Evolutionary conservation across 768 basidiomycete genomes (phyloP).

Genomic region (Imleria badia): DNA sequence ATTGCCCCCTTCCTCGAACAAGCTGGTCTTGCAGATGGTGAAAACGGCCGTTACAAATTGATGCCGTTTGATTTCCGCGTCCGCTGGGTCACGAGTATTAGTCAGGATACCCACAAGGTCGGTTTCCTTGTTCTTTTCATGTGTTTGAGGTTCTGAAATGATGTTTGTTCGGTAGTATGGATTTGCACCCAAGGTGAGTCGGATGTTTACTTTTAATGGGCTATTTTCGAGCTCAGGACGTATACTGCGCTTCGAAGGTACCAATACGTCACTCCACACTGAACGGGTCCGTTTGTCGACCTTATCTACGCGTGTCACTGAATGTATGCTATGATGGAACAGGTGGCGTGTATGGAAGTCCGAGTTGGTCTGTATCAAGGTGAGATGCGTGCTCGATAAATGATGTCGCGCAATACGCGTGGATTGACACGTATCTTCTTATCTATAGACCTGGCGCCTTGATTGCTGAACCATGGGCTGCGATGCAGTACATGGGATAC

Average conservation of each 20-base stretch:
- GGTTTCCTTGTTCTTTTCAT: neutral
- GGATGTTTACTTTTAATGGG: too few species aligned
- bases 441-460: conserved; percentile 80
- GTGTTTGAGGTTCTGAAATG: neutral
- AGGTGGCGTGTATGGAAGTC: conserved; percentile 91
- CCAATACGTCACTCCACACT: conserved; percentile 80
- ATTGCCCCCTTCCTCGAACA: conserved; percentile 90
- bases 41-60: conserved; percentile 52
- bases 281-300: conserved; percentile 55
- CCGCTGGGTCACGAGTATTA: conserved; percentile 89
- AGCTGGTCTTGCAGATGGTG: conserved; percentile 64
- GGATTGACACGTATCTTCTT: neutral
- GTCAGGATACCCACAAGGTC: conserved; percentile 95
- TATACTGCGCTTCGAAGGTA: conserved; percentile 69
- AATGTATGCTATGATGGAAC: neutral
- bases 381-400: conserved; percentile 32
- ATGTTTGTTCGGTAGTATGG: conserved; percentile 60
- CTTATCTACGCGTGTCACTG: neutral
- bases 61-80: conserved; percentile 88
- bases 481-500: conserved; percentile 90
- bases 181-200: conserved; percentile 82
- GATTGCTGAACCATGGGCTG: conserved; percentile 95
- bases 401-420: neutral
- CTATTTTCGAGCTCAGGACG: too few species aligned
- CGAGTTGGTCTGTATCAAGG: conserved; percentile 89